phyloP scores from a whole-genome alignment of 768 basidiomycete species.

The Royoungia palumana region DNA sequence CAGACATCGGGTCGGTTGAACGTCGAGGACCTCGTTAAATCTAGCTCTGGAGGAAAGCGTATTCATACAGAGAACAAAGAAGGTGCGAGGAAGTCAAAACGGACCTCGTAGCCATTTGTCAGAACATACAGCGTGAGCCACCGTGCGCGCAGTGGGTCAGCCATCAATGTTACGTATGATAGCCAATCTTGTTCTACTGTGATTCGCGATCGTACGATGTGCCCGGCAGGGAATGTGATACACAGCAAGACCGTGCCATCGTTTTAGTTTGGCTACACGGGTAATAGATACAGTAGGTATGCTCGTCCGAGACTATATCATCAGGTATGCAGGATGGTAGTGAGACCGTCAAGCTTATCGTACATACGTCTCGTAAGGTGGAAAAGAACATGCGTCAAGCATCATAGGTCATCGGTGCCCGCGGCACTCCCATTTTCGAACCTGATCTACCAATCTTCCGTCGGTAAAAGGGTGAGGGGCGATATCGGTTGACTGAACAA shows the following conservation, averaged over 20 bases:
- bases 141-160: too few relatives aligned
- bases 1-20: conserved; percentile 45
- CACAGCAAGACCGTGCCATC: too few relatives aligned
- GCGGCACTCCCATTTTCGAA: not conserved
- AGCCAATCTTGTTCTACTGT: too few relatives aligned
- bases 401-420: not conserved
- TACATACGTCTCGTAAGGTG: conserved; percentile 3
- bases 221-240: too few relatives aligned
- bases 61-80: conserved; percentile 15
- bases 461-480: conserved; percentile 16
- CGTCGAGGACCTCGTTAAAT: conserved; percentile 24
- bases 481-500: conserved; percentile 30
- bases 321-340: conserved; percentile 3
- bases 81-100: conserved; percentile 32
- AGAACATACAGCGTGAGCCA: not conserved
- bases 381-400: not conserved
- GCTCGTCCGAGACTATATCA: conserved; percentile 1
- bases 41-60: conserved; percentile 25
- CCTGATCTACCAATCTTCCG: conserved; percentile 14
- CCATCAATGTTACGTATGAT: too few relatives aligned
- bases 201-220: too few relatives aligned
- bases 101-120: conserved; percentile 3
- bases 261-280: too few relatives aligned
- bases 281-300: conserved; percentile 24
- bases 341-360: not conserved